These are phyloP conservation scores for Phylloporus arenicola DNA, from an alignment of 768 basidiomycete genomes.

Conservation along the genomic window DNA sequence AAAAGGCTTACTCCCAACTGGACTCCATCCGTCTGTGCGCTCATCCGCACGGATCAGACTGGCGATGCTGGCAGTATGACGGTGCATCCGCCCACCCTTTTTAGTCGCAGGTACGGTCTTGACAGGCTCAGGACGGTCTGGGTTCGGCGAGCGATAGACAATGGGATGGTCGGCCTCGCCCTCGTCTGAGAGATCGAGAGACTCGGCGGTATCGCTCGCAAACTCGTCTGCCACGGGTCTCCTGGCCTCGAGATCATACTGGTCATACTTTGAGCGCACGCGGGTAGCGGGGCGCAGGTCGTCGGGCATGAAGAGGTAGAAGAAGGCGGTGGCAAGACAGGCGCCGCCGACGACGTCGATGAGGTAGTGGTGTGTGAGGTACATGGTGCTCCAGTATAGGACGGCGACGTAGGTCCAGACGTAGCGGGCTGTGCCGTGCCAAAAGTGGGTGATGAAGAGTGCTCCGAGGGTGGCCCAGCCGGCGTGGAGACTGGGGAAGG, in stretches of 20 bases:
- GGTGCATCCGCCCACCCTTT: constrained; percentile 43
- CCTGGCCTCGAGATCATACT: constrained; percentile 66
- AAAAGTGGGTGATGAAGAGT: constrained; percentile 91
- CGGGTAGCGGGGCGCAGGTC: constrained; percentile 56
- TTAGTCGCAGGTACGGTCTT: constrained; percentile 9
- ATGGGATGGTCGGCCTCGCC: constrained; percentile 54
- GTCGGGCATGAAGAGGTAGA: constrained; percentile 85
- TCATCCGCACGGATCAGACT: constrained; percentile 77
- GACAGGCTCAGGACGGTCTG: constrained; percentile 10
- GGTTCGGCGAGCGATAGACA: constrained; percentile 62
- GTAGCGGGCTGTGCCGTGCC: constrained; percentile 62
- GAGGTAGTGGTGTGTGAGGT: constrained; percentile 96
- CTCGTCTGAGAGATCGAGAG: constrained; percentile 59
- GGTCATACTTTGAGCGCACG: constrained; percentile 56
- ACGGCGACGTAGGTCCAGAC: constrained; percentile 81
- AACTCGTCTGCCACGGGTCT: constrained; percentile 30
- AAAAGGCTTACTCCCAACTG: constrained; percentile 53
- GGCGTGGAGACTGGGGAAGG: constrained; percentile 92
- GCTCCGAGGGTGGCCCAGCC: constrained; percentile 89
- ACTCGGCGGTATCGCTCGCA: constrained; percentile 37
- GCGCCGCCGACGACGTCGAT: constrained; percentile 95
- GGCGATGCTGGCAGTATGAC: constrained; percentile 80
- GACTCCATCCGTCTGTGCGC: constrained; percentile 76
- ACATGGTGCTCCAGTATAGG: constrained; percentile 99
- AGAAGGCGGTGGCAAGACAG: constrained; percentile 80